Base-by-base conservation (phyloP, 495 filamentous ascomycete genomes). In the Astrothelium macrocarpum region DNA sequence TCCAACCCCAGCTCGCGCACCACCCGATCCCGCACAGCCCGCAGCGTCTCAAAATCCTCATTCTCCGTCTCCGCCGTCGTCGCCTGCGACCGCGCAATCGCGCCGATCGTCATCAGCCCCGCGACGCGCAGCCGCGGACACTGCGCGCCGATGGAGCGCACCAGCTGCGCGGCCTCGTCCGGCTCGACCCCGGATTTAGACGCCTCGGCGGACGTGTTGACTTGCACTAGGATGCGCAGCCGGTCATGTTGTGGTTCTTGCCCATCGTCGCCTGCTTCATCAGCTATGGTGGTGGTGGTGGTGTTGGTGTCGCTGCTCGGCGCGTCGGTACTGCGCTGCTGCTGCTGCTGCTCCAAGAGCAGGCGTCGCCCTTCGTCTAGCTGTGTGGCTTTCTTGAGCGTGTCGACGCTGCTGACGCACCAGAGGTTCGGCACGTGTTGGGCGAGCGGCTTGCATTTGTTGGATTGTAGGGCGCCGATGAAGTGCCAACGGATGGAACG, bases 101-200 rank as follows among this genome's bases (percentile, higher is more conserved):
- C 90, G 0, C 94, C 94, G 70, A 98, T 97, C 0, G 94, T 98
- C 94, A 98, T 98, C 4, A 98, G 71, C 0, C 94, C 94, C 61
- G 87, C 79, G 23, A 98, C 72, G 46, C 82, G 77, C 32, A 98
- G 75, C 71, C 86, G 80, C 1, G 87, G 85, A 76, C 92, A 96
- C 39, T 81, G 73, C 26, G 86, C 80, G 5, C 79, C 74, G 49
- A 96, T 82, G 71, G 87, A 82, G 29, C 77, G 76, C 71, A 86
- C 90, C 36, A 98, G 76, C 2, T 67, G 75, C 2, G 85, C 74
- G 1, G 88, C 77, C 28, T 72, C 74, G 2, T 23, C 56, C 0
- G 92, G 94, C 16, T 84, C 78, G 34, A 90, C 85, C 5, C 94
- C 94, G 3, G 86, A 86, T 76, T 98, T 98, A 64, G 81, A 82